Base-by-base conservation (phyloP, 345 rosid genomes). In the Populus tremula region DNA sequence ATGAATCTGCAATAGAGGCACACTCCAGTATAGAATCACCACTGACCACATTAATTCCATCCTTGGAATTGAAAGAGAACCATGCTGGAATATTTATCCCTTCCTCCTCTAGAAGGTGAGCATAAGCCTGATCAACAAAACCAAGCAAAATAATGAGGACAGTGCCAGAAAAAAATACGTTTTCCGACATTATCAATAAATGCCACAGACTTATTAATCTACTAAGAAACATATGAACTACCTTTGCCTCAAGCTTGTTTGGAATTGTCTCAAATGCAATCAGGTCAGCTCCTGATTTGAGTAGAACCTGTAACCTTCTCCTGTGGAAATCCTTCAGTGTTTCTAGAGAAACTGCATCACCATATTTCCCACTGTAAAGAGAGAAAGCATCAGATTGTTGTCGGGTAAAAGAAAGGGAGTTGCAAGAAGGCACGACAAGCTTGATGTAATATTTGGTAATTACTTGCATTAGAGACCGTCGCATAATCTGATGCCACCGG, bases 251-350 rank as follows among this genome's bases (percentile, higher is more conserved):
- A 53, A 92, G 79, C 85, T 92, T 94, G 78, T 92, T 94, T 54
- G 98, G 96, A 77, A 88, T 92, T 6, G 98, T 92, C 84, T 94
- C 98, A 66, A 94, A 92, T 36, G 98, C 98, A 64, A 94, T 85
- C 36, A 94, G 76, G 76, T 93, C 92, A 13, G 97, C 87, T 31
- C 97, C 98, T 1, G 93, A 76, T 38, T 82, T 82, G 23, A 90
- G 86, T 23, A 94, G 85, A 77, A 93, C 85, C 79, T 93, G 96
- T 9, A 94, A 67, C 83, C 97, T 91, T 84, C 91, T 89, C 83
- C 98, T 81, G 56, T 94, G 98, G 54, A 94, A 94, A 62, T 92
- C 93, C 85, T 94, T 94, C 82, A 94, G 71, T n/a, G 86, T 85
- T 77, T 84, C 83, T 65, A 88, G 74, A 17, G 93, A 69, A 80